Conservation (phyloP, 2,329 filamentous ascomycete species). For the Plenodomus lindquistii region DNA sequence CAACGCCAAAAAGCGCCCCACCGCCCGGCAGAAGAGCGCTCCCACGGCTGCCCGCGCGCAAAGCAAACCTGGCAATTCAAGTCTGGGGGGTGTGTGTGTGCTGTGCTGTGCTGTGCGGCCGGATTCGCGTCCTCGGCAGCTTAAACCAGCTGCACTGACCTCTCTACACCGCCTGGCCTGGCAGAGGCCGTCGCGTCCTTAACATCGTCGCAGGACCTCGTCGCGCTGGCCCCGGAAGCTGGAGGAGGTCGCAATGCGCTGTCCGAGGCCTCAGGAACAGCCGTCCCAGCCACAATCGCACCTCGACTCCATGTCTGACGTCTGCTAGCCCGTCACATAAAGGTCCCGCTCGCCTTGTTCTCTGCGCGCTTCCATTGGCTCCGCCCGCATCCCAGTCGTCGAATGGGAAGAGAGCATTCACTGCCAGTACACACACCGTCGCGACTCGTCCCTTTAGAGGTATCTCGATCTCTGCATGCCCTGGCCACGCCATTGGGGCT, state of each 20-base stretch:
- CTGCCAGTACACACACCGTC: constrained; percentile 30
- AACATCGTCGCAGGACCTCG: constrained; percentile 38
- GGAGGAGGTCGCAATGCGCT: constrained; percentile 45
- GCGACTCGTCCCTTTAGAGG: constrained; percentile 39
- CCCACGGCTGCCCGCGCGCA: constrained; percentile 20
- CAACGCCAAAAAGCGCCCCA: constrained; percentile 15
- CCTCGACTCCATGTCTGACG: constrained; percentile 38
- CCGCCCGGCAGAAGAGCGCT: constrained; percentile 9
- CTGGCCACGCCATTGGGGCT: constrained; percentile 24
- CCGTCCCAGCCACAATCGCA: constrained; percentile 38
- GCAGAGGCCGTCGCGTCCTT: constrained; percentile 39
- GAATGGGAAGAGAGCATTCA: constrained; percentile 38
- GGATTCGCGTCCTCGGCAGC: constrained; percentile 32
- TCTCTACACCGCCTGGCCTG: constrained; percentile 45
- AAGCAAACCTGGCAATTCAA: constrained; percentile 18
- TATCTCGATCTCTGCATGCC: constrained; percentile 31
- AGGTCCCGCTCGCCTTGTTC: constrained; percentile 38
- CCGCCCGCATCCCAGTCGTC: constrained; percentile 23
- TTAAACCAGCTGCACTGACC: constrained; percentile 44
- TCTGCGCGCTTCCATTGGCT: constrained; percentile 39
- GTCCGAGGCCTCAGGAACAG: constrained; percentile 35
- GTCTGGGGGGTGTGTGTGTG: constrained; percentile 3
- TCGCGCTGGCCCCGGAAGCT: constrained; percentile 33
- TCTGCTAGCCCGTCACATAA: constrained; percentile 38
- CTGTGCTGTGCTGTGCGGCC: constrained; percentile 28